Evolutionary conservation across 2,329 filamentous ascomycete genomes (phyloP).

Genomic region (Alternaria burnsii): DNA sequence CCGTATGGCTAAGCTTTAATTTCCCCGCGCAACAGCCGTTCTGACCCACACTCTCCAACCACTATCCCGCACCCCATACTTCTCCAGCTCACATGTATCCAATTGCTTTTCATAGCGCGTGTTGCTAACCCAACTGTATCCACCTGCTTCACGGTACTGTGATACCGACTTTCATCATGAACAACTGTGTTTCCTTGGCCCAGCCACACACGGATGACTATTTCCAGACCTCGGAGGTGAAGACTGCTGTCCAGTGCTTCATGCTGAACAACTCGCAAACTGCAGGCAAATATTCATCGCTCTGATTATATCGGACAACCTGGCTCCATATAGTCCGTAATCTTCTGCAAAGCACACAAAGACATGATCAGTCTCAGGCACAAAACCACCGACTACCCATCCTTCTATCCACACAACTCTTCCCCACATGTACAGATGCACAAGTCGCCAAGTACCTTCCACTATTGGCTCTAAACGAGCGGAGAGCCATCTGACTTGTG

Average conservation of each 20-base stretch:
- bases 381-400: background rate
- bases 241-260: background rate
- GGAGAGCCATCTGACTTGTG: constrained; percentile 31
- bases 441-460: constrained; percentile 29
- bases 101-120: background rate
- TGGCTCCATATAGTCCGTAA: background rate
- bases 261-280: background rate
- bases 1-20: constrained; percentile 15
- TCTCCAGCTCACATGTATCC: background rate
- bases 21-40: constrained; percentile 12
- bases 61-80: constrained; percentile 1
- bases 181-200: background rate
- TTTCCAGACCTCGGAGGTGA: background rate
- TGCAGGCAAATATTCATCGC: background rate
- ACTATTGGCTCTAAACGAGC: constrained; percentile 17
- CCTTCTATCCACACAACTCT: constrained; percentile 11
- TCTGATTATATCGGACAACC: background rate
- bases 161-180: constrained; percentile 3
- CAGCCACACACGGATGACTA: constrained; percentile 5
- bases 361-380: background rate
- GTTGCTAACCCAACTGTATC: background rate
- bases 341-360: background rate
- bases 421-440: constrained; percentile 39
- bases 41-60: constrained; percentile 10
- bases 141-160: constrained; percentile 4